A percentile compares a stretch with the other conserved stretches of the same genome.
Evolutionary conservation across 2,329 filamentous ascomycete genomes (phyloP).

Genomic region (Colletotrichum siamense): DNA sequence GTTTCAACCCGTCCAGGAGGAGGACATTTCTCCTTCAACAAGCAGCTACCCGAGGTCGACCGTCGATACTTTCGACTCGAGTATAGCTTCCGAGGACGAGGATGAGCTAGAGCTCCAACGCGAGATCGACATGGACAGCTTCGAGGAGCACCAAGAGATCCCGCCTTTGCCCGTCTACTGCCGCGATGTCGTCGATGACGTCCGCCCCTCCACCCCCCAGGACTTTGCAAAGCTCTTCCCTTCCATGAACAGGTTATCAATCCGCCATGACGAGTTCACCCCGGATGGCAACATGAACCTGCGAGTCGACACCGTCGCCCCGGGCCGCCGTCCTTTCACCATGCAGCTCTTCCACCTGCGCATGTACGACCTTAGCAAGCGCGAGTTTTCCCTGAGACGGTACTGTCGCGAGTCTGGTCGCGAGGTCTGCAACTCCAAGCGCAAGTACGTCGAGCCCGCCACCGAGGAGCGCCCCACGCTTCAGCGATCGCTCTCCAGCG

Average conservation of each 20-base stretch:
- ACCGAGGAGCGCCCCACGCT: conserved; percentile 45
- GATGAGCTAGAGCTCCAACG: conserved; percentile 49
- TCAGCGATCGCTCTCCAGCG: conserved; percentile 54
- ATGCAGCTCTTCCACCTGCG: conserved; percentile 87
- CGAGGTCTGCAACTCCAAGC: conserved; percentile 86
- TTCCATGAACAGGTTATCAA: conserved; percentile 78
- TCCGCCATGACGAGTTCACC: conserved; percentile 90
- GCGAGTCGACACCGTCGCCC: conserved; percentile 80
- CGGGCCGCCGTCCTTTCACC: conserved; percentile 69
- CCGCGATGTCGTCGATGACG: conserved; percentile 68
- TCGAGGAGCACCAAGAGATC: conserved; percentile 39
- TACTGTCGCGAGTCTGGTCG: conserved; percentile 94
- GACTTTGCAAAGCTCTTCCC: conserved; percentile 89
- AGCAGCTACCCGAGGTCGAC: conserved; percentile 62
- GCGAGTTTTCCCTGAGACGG: conserved; percentile 88
- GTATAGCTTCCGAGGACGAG: conserved; percentile 66
- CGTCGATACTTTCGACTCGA: conserved; percentile 82
- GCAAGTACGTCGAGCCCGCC: conserved; percentile 67
- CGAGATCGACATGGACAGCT: conserved; percentile 39
- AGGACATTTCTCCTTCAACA: conserved; percentile 46
- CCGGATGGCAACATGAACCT: conserved; percentile 97
- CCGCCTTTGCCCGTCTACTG: conserved; percentile 63
- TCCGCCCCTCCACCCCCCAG: conserved; percentile 78
- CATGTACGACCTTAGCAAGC: conserved; percentile 87
- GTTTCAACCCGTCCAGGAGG: conserved; percentile 24